These are phyloP conservation scores for Stagonosporopsis cucurbitacearum DNA, from an alignment of 2,329 filamentous ascomycete species.

Conservation along the genomic window DNA sequence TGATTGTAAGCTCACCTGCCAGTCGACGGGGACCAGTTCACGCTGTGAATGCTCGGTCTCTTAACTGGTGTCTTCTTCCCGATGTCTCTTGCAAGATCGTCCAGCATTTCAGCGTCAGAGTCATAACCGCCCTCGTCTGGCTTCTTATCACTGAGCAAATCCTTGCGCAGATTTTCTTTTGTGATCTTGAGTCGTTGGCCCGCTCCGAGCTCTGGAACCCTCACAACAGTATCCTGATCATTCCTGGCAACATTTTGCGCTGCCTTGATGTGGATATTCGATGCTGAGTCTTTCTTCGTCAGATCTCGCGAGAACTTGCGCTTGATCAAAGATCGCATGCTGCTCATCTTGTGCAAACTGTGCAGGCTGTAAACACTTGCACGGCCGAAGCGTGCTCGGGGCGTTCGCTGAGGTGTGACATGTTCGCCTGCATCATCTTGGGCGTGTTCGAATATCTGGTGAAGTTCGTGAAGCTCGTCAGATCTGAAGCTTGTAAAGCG, in stretches of 20 bases:
- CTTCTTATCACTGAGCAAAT: conserved; percentile 42
- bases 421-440: conserved; percentile 19
- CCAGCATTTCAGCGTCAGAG: conserved; percentile 45
- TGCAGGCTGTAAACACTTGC: conserved; percentile 41
- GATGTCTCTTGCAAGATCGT: conserved; percentile 40
- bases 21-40: conserved; percentile 42
- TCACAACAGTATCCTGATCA: conserved; percentile 35
- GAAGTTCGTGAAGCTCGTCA: conserved; percentile 43
- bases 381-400: conserved; percentile 31
- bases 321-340: conserved; percentile 43
- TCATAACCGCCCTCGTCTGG: conserved; percentile 48
- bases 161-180: conserved; percentile 40
- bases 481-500: conserved; percentile 40
- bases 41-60: conserved; percentile 44
- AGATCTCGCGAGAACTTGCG: conserved; percentile 42
- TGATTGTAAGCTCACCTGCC: conserved; percentile 27
- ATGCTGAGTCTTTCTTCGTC: conserved; percentile 20
- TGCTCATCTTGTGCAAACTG: conserved; percentile 46
- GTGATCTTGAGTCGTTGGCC: conserved; percentile 39
- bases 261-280: conserved; percentile 7
- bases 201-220: conserved; percentile 24
- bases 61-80: conserved; percentile 41
- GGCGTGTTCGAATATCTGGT: conserved; percentile 43
- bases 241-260: conserved; percentile 13
- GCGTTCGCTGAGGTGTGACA: conserved; percentile 22